Conservation (phyloP, 306 rosid genomes). For the Mucuna pruriens region DNA sequence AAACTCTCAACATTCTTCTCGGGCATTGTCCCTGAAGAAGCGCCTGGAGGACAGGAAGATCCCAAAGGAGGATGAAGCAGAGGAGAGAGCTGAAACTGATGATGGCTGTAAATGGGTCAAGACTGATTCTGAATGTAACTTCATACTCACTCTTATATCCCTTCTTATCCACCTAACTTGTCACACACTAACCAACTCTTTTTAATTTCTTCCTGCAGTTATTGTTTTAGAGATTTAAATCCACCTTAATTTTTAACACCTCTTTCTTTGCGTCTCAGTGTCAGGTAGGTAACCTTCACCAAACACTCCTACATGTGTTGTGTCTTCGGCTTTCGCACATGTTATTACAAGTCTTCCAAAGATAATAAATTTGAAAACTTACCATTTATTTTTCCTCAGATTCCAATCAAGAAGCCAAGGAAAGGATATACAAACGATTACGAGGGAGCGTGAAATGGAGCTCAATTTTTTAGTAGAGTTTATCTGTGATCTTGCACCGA, state of each 20-base stretch:
- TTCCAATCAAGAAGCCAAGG: constrained; percentile 24
- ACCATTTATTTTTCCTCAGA: constrained; percentile 14
- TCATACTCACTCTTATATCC: not conserved
- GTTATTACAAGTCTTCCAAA: not conserved
- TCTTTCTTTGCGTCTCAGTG: constrained; percentile 41
- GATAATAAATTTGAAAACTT: constrained; percentile 35
- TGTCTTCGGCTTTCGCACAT: not conserved
- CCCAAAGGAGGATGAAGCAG: constrained; percentile 38
- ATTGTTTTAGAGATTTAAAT: constrained; percentile 83
- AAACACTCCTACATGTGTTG: not conserved
- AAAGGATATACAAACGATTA: not conserved
- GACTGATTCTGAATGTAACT: constrained; percentile 90
- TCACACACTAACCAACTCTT: not conserved
- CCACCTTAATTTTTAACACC: constrained; percentile 25
- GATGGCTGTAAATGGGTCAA: constrained; percentile 79
- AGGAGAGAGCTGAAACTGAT: constrained; percentile 38
- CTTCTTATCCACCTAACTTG: not conserved
- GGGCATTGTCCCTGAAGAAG: constrained; percentile 57
- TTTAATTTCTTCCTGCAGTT: constrained; percentile 52
- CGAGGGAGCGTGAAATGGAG: constrained; percentile 9
- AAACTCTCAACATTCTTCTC: constrained; percentile 45
- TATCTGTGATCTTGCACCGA: constrained; percentile 10
- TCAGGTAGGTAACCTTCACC: constrained; percentile 14
- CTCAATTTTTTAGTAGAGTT: constrained; percentile 3
- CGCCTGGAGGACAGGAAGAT: constrained; percentile 52